Conservation (phyloP, 2,329 filamentous ascomycete genomes). For the Fusarium sp. region DNA sequence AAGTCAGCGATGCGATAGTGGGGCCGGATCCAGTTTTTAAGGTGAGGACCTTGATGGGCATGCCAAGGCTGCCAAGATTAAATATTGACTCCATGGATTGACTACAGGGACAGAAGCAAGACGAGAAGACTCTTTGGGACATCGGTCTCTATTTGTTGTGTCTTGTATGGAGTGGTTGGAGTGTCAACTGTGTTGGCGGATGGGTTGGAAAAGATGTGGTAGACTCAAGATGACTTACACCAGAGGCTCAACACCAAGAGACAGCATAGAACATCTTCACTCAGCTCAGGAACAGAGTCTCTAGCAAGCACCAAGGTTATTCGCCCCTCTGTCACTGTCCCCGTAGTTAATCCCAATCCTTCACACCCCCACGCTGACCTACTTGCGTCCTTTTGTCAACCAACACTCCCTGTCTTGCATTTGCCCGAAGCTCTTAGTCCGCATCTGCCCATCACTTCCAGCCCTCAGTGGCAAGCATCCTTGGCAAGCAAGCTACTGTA, state of each 20-base stretch:
- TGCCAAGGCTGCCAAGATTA: slow-evolving; percentile 35
- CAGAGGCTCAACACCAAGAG: neutral
- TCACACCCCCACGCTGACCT: slow-evolving; percentile 12
- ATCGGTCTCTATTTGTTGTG: accelerated
- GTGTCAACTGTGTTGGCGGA: no score
- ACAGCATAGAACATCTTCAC: neutral
- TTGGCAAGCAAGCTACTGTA: neutral
- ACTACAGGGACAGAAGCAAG: slow-evolving; percentile 13
- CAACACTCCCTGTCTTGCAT: slow-evolving; percentile 8
- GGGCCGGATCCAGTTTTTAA: slow-evolving; percentile 32
- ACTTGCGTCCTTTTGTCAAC: neutral
- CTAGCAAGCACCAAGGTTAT: neutral
- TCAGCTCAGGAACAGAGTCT: neutral
- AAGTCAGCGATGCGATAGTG: slow-evolving; percentile 6
- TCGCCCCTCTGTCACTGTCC: neutral
- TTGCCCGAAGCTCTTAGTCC: neutral
- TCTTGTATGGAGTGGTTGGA: accelerated
- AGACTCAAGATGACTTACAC: neutral
- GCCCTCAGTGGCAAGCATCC: slow-evolving; percentile 13
- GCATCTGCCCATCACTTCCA: neutral
- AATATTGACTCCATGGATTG: neutral
- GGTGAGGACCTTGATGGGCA: slow-evolving; percentile 44
- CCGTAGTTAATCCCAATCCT: neutral
- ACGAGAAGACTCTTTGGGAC: neutral
- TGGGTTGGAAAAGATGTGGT: neutral